Conservation (phyloP, 2,329 filamentous ascomycete genomes). For the Tricladium varicosporioides region DNA sequence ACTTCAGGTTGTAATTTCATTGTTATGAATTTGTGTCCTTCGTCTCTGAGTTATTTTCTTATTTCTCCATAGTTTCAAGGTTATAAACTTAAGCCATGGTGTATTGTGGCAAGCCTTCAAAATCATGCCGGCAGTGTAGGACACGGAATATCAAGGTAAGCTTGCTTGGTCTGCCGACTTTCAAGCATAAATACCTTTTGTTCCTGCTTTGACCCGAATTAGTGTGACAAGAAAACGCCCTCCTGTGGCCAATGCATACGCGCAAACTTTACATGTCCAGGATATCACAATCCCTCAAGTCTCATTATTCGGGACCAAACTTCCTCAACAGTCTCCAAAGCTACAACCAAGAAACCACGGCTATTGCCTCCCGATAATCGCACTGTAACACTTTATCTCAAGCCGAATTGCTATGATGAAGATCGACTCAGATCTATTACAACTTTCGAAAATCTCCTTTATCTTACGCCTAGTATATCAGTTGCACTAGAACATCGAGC, state of each 20-base stretch:
- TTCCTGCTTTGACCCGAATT: not conserved
- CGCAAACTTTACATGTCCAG: slow-evolving; percentile 12
- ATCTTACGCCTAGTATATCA: not conserved
- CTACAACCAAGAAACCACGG: not conserved
- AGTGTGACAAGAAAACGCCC: slow-evolving; percentile 19
- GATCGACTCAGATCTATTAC: not conserved
- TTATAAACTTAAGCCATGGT: too few relatives aligned
- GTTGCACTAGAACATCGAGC: slow-evolving; percentile 1
- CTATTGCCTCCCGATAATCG: not conserved
- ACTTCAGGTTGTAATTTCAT: not conserved
- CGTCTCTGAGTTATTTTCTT: too few relatives aligned
- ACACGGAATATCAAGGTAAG: slow-evolving; percentile 16
- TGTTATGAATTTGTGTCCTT: not conserved
- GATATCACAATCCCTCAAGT: slow-evolving; percentile 12
- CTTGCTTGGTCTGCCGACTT: not conserved
- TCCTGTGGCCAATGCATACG: slow-evolving; percentile 19
- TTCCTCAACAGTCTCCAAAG: not conserved
- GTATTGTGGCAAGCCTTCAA: slow-evolving; percentile 18
- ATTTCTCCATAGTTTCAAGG: too few relatives aligned
- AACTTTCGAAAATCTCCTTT: not conserved
- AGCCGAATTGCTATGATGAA: not conserved
- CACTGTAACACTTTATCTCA: not conserved
- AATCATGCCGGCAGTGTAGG: slow-evolving; percentile 14
- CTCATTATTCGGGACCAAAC: slow-evolving; percentile 15
- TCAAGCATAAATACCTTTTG: too few relatives aligned